Evolutionary conservation across 1,139 yeast genomes (phyloP).

Genomic region (Sugiyamaella grinbergsii): DNA sequence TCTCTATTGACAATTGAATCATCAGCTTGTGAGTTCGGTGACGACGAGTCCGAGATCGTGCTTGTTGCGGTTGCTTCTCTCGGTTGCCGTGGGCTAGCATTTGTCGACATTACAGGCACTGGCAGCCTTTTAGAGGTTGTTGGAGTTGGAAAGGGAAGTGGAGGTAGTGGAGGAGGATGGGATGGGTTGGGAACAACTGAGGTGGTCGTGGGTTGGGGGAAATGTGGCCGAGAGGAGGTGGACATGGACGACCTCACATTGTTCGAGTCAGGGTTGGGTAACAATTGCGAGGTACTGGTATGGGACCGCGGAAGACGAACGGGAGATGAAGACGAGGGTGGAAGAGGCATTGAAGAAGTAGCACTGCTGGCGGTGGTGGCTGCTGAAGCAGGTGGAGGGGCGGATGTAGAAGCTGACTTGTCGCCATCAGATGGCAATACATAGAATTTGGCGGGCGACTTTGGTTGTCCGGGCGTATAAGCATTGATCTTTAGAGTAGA

Average conservation of each 20-base stretch:
- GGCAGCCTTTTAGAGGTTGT: neutral
- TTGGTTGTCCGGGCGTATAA: constrained; percentile 6
- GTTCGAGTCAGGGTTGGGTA: constrained; percentile 9
- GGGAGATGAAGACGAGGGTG: neutral
- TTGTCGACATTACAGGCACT: constrained; percentile 9
- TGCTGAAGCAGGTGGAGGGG: neutral
- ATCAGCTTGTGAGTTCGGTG: constrained; percentile 16
- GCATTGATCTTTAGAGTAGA: constrained; percentile 12
- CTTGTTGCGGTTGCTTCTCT: constrained; percentile 10
- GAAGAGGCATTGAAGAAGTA: constrained; percentile 3
- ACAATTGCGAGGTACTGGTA: neutral
- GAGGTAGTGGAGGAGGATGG: constrained; percentile 5
- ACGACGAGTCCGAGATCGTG: constrained; percentile 9
- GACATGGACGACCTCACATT: too few species aligned
- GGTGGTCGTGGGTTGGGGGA: constrained; percentile 16
- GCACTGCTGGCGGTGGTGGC: neutral
- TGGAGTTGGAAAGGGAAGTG: neutral
- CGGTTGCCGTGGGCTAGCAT: constrained; percentile 8
- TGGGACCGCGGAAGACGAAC: neutral
- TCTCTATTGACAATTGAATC: constrained; percentile 20
- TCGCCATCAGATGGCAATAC: neutral
- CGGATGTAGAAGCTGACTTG: neutral
- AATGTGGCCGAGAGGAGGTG: neutral
- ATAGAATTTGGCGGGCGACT: constrained; percentile 3
- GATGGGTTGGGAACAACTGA: constrained; percentile 9